Conservation (phyloP, 208 protist genomes). For the Tritrichomonas foetus region DNA sequence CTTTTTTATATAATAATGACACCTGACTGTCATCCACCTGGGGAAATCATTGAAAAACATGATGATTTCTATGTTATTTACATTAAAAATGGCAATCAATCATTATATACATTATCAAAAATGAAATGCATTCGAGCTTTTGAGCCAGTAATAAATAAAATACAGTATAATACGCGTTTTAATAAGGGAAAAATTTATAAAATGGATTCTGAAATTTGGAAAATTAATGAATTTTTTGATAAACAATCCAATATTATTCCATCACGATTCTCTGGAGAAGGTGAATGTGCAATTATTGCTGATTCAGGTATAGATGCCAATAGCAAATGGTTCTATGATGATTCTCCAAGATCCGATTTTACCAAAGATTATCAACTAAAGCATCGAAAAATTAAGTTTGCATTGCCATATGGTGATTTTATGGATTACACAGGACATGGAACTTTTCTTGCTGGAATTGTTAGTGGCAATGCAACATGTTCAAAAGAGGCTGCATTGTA, state of each 20-base stretch:
- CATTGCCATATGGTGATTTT: neutral
- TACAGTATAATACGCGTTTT: neutral
- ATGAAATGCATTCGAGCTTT: neutral
- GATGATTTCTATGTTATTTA: neutral
- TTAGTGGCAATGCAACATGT: neutral
- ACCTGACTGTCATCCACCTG: neutral
- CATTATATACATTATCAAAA: neutral
- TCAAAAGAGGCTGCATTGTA: neutral
- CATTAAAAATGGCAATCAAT: neutral
- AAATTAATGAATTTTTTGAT: neutral
- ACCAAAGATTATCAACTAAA: neutral
- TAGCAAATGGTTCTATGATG: neutral
- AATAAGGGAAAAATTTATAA: neutral
- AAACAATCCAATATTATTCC: neutral
- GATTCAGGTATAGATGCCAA: neutral
- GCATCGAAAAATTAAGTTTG: neutral
- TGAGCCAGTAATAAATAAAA: neutral
- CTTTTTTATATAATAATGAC: neutral
- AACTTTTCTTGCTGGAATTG: neutral
- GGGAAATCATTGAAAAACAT: neutral
- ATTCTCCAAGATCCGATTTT: neutral
- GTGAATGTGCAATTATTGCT: neutral
- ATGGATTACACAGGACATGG: neutral
- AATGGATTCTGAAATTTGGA: neutral
- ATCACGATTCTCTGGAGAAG: neutral